Percentiles rank a stretch among this genome's conserved stretches.
These are phyloP conservation scores for Pseudocercospora ulei DNA, from an alignment of 2,329 filamentous ascomycete species.

Conservation along the genomic window DNA sequence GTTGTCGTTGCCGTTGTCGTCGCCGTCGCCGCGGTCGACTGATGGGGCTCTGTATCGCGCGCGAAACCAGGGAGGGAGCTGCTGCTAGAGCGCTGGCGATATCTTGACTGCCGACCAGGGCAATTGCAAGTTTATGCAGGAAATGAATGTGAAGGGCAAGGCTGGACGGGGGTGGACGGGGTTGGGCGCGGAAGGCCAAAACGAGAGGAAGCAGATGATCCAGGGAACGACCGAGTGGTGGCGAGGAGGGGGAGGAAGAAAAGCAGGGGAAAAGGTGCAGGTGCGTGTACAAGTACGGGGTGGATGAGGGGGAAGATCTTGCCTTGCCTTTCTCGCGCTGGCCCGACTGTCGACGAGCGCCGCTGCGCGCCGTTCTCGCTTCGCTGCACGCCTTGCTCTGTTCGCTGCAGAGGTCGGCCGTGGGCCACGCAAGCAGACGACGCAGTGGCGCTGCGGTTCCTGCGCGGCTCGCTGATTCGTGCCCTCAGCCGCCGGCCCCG, in stretches of 20 bases:
- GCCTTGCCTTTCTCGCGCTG: slow-evolving; percentile 6
- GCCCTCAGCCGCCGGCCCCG: slow-evolving; percentile 1
- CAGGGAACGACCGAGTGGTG: slow-evolving; percentile 24
- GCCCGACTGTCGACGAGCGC: slow-evolving; percentile 7
- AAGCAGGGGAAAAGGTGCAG: slow-evolving; percentile 9
- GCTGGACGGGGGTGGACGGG: slow-evolving; percentile 30
- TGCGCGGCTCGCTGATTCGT: slow-evolving; percentile 3
- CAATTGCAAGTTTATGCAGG: slow-evolving; percentile 28
- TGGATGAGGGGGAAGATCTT: slow-evolving; percentile 16
- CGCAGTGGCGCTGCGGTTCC: slow-evolving; percentile 6
- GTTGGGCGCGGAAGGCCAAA: slow-evolving; percentile 39
- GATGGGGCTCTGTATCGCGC: slow-evolving; percentile 9
- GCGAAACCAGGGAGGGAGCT: slow-evolving; percentile 20
- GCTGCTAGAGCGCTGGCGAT: slow-evolving; percentile 38
- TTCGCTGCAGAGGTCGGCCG: too few species aligned
- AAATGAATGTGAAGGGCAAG: slow-evolving; percentile 34
- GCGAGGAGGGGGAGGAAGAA: slow-evolving; percentile 11
- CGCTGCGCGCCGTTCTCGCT: slow-evolving; percentile 16
- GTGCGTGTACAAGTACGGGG: slow-evolving; percentile 12
- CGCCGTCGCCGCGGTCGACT: too few species aligned
- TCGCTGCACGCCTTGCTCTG: slow-evolving; percentile 17
- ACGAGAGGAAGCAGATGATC: slow-evolving; percentile 28
- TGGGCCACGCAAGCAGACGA: slow-evolving; percentile 15
- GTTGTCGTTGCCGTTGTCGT: too few species aligned
- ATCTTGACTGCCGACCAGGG: slow-evolving; percentile 38